These are phyloP conservation scores for Diplodia corticola DNA, from an alignment of 2,329 filamentous ascomycete genomes.

Conservation along the genomic window DNA sequence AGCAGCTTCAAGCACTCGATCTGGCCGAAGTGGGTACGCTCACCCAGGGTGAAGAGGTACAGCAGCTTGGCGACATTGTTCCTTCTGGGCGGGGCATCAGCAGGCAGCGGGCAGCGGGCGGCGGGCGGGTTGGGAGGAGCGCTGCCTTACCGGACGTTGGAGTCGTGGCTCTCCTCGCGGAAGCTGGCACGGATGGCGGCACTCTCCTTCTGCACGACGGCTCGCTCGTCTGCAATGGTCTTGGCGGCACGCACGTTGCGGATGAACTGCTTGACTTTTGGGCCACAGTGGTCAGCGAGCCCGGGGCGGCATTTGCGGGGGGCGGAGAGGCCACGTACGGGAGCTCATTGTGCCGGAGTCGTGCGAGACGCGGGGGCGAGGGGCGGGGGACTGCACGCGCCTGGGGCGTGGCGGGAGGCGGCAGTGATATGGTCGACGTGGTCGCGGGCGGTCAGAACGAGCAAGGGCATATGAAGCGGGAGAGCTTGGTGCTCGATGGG, in stretches of 20 bases:
- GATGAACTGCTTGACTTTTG: constrained; percentile 96
- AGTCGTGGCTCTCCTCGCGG: constrained; percentile 92
- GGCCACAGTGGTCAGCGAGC: constrained; percentile 25
- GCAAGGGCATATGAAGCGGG: constrained; percentile 12
- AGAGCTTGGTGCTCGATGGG: constrained; percentile 1
- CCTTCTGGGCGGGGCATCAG: constrained; percentile 58
- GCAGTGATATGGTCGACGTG: not conserved
- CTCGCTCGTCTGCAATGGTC: constrained; percentile 97
- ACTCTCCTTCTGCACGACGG: constrained; percentile 98
- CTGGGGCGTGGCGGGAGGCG: constrained; percentile 2
- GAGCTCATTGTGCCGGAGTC: constrained; percentile 57
- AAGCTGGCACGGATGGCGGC: constrained; percentile 97
- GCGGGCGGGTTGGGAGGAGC: constrained; percentile 23
- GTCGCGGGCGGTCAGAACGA: constrained; percentile 1
- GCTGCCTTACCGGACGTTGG: constrained; percentile 72
- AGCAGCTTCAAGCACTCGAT: constrained; percentile 98
- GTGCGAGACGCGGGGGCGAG: constrained; percentile 40
- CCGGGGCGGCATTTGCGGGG: constrained; percentile 27
- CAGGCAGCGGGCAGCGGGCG: constrained; percentile 24
- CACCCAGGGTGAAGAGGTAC: constrained; percentile 95
- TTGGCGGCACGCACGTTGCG: constrained; percentile 98
- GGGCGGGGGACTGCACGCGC: not conserved
- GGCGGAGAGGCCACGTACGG: constrained; percentile 46
- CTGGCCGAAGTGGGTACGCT: constrained; percentile 97
- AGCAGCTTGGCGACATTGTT: constrained; percentile 99